These are phyloP conservation scores for Hanseniaspora uvarum DNA, from an alignment of 1,139 yeast genomes.

Conservation along the genomic window DNA sequence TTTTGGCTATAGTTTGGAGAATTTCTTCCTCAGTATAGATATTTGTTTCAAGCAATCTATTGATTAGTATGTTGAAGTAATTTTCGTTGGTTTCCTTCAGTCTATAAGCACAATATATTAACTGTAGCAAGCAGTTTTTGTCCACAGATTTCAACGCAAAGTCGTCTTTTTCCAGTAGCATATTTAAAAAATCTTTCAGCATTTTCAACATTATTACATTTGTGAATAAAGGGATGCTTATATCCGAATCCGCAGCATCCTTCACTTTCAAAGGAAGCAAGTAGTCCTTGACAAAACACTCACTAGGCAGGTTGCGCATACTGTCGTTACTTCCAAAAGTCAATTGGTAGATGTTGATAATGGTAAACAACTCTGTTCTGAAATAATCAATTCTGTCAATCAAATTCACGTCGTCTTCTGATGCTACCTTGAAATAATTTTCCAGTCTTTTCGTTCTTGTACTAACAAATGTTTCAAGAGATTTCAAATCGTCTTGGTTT, in stretches of 20 bases:
- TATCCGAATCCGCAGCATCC: conserved; percentile 31
- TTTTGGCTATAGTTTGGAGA: conserved; percentile 26
- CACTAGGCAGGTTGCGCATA: conserved; percentile 9
- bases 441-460: conserved; percentile 4
- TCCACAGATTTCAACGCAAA: conserved; percentile 18
- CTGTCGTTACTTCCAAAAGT: conserved; percentile 14
- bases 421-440: background rate
- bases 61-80: conserved; percentile 27
- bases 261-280: background rate
- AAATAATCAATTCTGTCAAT: conserved; percentile 10
- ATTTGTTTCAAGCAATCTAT: conserved; percentile 24
- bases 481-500: conserved; percentile 12
- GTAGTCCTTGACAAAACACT: conserved; percentile 3
- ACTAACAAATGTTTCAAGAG: conserved; percentile 7
- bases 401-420: background rate
- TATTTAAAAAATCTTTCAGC: conserved; percentile 6
- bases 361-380: conserved; percentile 13
- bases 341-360: conserved; percentile 12
- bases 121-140: conserved; percentile 25
- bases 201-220: conserved; percentile 3
- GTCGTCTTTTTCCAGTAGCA: background rate
- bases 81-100: conserved; percentile 27
- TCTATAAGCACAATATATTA: conserved; percentile 32
- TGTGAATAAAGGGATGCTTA: conserved; percentile 31
- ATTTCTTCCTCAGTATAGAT: conserved; percentile 24